These are phyloP conservation scores for Ophiostoma populinum DNA, from an alignment of 2,329 filamentous ascomycete genomes.

Conservation along the genomic window DNA sequence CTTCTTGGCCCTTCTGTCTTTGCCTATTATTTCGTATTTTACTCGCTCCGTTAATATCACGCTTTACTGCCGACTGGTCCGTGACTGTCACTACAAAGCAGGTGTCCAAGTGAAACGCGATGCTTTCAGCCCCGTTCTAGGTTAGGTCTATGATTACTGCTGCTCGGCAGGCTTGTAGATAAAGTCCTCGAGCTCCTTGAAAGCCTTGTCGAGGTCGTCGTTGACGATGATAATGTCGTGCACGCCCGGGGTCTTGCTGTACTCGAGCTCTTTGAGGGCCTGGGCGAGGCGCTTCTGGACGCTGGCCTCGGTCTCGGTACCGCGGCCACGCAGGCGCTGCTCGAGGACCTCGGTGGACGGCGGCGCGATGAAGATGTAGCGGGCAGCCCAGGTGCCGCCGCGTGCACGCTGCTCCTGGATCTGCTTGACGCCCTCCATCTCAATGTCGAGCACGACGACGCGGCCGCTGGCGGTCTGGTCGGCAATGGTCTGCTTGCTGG, in stretches of 20 bases:
- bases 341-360: conserved; percentile 62
- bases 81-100: too few species aligned
- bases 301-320: conserved; percentile 61
- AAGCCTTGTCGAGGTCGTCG: conserved; percentile 29
- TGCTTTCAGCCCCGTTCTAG: too few species aligned
- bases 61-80: too few species aligned
- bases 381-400: conserved; percentile 49
- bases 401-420: conserved; percentile 25
- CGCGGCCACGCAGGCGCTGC: conserved; percentile 52
- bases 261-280: conserved; percentile 60
- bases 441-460: conserved; percentile 80
- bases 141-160: neutral
- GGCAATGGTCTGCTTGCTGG: conserved; percentile 46
- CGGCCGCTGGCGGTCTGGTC: conserved; percentile 53
- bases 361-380: conserved; percentile 73
- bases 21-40: neutral
- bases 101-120: too few species aligned
- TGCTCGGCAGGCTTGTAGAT: conserved; percentile 21
- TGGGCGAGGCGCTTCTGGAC: conserved; percentile 53
- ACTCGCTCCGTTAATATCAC: too few species aligned
- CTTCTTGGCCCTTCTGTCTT: conserved; percentile 1
- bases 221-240: conserved; percentile 23
- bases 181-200: conserved; percentile 32
- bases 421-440: conserved; percentile 97
- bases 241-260: conserved; percentile 46